Conservation (phyloP, 805 yeast genomes). For the Candida alai region DNA sequence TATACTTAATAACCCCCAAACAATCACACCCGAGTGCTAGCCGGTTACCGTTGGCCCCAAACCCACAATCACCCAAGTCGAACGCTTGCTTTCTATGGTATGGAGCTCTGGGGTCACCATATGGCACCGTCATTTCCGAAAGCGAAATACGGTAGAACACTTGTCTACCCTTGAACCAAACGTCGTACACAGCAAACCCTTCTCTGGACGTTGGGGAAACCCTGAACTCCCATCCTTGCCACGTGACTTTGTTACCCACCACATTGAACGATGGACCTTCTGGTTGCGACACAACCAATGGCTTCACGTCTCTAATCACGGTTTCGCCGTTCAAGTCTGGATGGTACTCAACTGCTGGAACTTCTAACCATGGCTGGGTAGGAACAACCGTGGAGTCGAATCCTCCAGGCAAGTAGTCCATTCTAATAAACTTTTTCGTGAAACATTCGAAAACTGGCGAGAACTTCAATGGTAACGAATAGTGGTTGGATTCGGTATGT, state of each 20-base stretch:
- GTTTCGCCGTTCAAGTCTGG: slow-evolving; percentile 61
- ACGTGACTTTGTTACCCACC: slow-evolving; percentile 55
- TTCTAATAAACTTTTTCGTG: slow-evolving; percentile 58
- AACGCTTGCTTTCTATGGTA: slow-evolving; percentile 84
- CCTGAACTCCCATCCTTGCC: slow-evolving; percentile 86
- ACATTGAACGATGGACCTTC: slow-evolving; percentile 73
- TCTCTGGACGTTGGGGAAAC: slow-evolving; percentile 70
- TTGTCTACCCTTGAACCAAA: slow-evolving; percentile 72
- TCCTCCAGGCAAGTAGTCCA: slow-evolving; percentile 73
- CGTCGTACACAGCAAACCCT: slow-evolving; percentile 73
- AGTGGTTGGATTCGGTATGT: slow-evolving; percentile 71
- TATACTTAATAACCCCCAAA: slow-evolving; percentile 71
- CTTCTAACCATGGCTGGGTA: slow-evolving; percentile 59
- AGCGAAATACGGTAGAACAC: slow-evolving; percentile 67
- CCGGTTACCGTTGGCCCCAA: slow-evolving; percentile 68
- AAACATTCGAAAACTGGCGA: slow-evolving; percentile 68
- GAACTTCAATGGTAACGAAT: slow-evolving; percentile 68
- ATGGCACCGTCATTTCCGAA: slow-evolving; percentile 86
- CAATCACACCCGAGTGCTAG: slow-evolving; percentile 77
- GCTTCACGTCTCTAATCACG: slow-evolving; percentile 55
- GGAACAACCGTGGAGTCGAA: slow-evolving; percentile 56
- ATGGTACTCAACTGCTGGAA: slow-evolving; percentile 65
- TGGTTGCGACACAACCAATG: slow-evolving; percentile 66
- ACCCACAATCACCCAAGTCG: slow-evolving; percentile 83
- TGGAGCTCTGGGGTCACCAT: slow-evolving; percentile 78